Evolutionary conservation across 345 rosid species (phyloP), one percentile per base, ranked within the genome.

Genomic region (Cardiospermum halicacabum): DNA sequence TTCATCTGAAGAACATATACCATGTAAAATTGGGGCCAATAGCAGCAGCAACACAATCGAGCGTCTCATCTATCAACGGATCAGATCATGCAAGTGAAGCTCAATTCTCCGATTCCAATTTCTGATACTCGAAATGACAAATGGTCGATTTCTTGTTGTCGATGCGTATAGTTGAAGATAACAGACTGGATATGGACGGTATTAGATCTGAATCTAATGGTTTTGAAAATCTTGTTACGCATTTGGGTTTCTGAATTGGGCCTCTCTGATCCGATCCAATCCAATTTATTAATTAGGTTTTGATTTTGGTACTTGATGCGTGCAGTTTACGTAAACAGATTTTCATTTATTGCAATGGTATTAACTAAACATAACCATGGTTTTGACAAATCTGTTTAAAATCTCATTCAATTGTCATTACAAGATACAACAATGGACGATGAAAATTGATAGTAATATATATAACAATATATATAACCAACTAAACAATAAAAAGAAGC

Each of bases 21-120:
- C 69, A 56, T 77, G 71, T 18, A 87, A 48, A 4, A 84, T 75
- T 12, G 67, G 19, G 16, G 75, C 34, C 5, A 81, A 22, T 5
- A 79, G 62, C 64, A 79, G 64, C 64, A 76, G 71, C 36, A 79
- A 64, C 32, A 81, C 13, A 7, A 69, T 55, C 5, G 75, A 77
- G 64, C 84, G 81, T 67, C 74, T 87, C 89, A 87, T 86, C 64
- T 61, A 51, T 51, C 11, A 51, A 9, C 55, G 7, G 7, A 32
- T 26, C 36, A 64, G 34, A 37, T 64, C 50, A 21, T 3, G n/a
- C 59, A 21, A 25, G 49, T n/a, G 39, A 34, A 34, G 8, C 39
- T 7, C 6, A 34, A 53, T 63, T 42, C 34, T 16, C 18, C 30
- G 19, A 25, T 25, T 6, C 24, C 36, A 60, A 60, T 60, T 63